These are phyloP conservation scores for Aureobasidium sp. DNA, from an alignment of 2,329 filamentous ascomycete genomes.

Conservation along the genomic window DNA sequence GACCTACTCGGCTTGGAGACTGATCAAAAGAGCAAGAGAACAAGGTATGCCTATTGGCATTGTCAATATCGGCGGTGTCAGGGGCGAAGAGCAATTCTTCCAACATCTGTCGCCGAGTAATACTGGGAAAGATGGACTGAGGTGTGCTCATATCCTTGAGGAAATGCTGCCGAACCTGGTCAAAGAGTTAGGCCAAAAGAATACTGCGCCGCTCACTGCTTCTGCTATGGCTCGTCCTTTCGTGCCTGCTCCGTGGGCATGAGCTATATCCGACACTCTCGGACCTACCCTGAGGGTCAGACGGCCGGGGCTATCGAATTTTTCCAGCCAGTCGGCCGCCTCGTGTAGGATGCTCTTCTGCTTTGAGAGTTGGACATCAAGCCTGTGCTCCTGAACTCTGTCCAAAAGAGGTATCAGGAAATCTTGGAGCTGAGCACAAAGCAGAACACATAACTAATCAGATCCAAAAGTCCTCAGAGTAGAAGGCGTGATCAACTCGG, in stretches of 20 bases:
- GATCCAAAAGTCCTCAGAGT: too few species aligned
- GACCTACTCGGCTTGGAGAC: conserved; percentile 88
- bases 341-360: too few species aligned
- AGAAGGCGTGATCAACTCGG: too few species aligned
- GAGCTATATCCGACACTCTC: not conserved
- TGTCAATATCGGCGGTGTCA: conserved; percentile 76
- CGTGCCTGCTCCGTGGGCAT: conserved; percentile 7
- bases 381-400: too few species aligned
- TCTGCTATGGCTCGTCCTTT: not conserved
- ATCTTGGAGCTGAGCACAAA: too few species aligned
- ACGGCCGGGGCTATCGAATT: too few species aligned
- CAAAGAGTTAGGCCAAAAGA: conserved; percentile 14
- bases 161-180: conserved; percentile 29
- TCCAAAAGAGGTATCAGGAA: too few species aligned
- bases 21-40: conserved; percentile 76
- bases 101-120: conserved; percentile 40
- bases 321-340: too few species aligned
- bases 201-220: not conserved
- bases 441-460: too few species aligned
- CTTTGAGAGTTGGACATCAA: too few species aligned
- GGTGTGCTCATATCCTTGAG: conserved; percentile 33
- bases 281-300: not conserved
- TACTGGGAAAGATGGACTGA: conserved; percentile 28
- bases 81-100: conserved; percentile 69
- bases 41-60: conserved; percentile 78